Percentiles rank a stretch among this genome's conserved stretches.
phyloP scores from a whole-genome alignment of 768 basidiomycete species.

The Boletus rufocinnamomeus region DNA sequence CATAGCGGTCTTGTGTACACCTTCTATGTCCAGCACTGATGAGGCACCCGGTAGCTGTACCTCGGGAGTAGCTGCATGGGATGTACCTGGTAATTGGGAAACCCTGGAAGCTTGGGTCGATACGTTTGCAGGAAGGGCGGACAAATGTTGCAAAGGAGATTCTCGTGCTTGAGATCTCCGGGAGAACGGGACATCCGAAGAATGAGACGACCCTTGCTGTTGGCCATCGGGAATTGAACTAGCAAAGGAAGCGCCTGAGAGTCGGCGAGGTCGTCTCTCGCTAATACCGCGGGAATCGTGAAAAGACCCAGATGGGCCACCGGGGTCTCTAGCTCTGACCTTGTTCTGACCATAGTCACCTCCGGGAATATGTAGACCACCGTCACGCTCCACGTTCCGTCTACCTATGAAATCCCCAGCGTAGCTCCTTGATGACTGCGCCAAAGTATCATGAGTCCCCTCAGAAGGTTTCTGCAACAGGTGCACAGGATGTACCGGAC shows the following conservation, averaged over 20 bases:
- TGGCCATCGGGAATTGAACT: slow-evolving; percentile 26
- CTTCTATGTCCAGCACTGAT: slow-evolving; percentile 53
- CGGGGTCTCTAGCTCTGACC: slow-evolving; percentile 20
- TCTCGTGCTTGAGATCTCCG: slow-evolving; percentile 47
- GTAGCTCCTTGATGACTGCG: slow-evolving; percentile 22
- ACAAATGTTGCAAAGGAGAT: slow-evolving; percentile 39
- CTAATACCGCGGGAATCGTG: slow-evolving; percentile 20
- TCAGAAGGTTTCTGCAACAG: slow-evolving; percentile 58
- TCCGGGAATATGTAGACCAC: slow-evolving; percentile 8
- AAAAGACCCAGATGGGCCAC: slow-evolving; percentile 12
- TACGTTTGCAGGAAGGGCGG: slow-evolving; percentile 23
- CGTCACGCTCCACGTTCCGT: slow-evolving; percentile 24
- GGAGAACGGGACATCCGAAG: slow-evolving; percentile 22
- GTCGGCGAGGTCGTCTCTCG: slow-evolving; percentile 26
- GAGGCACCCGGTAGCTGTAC: slow-evolving; percentile 23
- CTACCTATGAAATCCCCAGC: slow-evolving; percentile 20
- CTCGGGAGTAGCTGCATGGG: slow-evolving; percentile 45
- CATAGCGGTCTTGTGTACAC: slow-evolving; percentile 75
- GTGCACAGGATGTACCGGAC: slow-evolving; percentile 46
- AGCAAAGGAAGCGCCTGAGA: slow-evolving; percentile 25
- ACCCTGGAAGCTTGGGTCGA: slow-evolving; percentile 16
- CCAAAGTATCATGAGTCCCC: slow-evolving; percentile 16
- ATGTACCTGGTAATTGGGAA: slow-evolving; percentile 47
- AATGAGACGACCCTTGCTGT: slow-evolving; percentile 22
- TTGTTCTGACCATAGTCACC: slow-evolving; percentile 24